Percentiles rank a stretch among this genome's conserved stretches.
Evolutionary conservation across 495 filamentous ascomycete genomes (phyloP).

Genomic region (Tuber calosporum): DNA sequence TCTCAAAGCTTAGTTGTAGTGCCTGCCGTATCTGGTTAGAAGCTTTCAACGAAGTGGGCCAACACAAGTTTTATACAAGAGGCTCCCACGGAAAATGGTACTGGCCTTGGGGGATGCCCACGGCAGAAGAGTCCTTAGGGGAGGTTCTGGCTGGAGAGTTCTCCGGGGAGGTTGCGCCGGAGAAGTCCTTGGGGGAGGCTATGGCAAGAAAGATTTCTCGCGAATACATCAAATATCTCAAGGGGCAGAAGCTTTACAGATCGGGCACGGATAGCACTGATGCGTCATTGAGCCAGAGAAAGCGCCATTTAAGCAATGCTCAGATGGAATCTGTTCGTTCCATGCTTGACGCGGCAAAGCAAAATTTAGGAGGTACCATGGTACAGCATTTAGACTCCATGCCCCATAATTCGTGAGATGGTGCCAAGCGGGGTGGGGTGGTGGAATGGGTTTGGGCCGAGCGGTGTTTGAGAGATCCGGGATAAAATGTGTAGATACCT

Average conservation of each 20-base stretch:
- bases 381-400: neutral
- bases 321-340: neutral
- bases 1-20: conserved; percentile 11
- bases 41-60: conserved; percentile 1
- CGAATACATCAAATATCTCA: neutral
- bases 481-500: neutral
- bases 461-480: neutral
- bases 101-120: no score
- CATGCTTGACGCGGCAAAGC: neutral
- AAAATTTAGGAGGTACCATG: neutral
- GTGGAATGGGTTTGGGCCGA: neutral
- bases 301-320: neutral
- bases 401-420: neutral
- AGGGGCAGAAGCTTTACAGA: neutral
- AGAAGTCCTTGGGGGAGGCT: neutral
- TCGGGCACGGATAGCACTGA: neutral
- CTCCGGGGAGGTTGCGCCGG: neutral
- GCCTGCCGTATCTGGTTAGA: neutral
- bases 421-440: neutral
- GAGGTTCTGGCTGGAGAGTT: neutral
- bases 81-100: conserved; percentile 1
- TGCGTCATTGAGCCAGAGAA: neutral
- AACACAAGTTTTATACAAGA: conserved; percentile 8
- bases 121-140: neutral
- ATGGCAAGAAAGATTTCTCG: neutral